phyloP scores from a whole-genome alignment of 352 stramenopile species.

The Pythium pyrilobum region DNA sequence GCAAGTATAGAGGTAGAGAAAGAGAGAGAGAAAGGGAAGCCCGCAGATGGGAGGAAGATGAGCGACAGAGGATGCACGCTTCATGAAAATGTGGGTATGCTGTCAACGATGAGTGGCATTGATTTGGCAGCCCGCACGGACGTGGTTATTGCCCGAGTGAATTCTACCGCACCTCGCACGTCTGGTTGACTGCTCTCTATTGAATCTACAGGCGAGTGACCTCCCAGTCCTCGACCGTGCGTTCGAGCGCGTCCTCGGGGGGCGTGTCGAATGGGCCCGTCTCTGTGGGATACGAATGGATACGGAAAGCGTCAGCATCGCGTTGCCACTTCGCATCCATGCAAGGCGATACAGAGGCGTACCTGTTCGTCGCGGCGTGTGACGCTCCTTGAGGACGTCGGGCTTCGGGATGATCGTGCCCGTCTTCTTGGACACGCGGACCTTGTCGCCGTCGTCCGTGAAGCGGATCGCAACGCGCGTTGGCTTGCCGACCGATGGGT shows the following conservation, averaged over 20 bases:
- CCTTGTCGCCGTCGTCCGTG: slow-evolving; percentile 92
- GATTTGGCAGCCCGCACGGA: no score
- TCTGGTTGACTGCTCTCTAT: no score
- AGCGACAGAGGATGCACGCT: not conserved
- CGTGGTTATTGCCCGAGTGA: no score
- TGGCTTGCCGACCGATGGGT: slow-evolving; percentile 74
- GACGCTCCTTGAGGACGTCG: slow-evolving; percentile 85
- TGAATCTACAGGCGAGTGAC: slow-evolving; percentile 49
- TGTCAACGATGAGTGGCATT: no score
- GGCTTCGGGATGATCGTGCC: slow-evolving; percentile 95
- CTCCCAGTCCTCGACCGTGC: slow-evolving; percentile 75
- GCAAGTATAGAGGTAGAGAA: not conserved
- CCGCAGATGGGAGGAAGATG: not conserved
- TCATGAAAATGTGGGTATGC: no score
- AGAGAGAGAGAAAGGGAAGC: not conserved
- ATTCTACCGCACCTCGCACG: no score
- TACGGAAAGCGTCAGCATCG: not conserved
- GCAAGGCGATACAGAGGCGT: not conserved
- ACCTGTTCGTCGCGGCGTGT: slow-evolving; percentile 80
- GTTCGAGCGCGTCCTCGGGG: slow-evolving; percentile 74
- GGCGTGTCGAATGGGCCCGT: slow-evolving; percentile 76
- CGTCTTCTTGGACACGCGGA: slow-evolving; percentile 93
- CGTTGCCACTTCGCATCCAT: not conserved
- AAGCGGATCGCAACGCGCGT: slow-evolving; percentile 78
- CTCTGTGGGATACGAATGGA: slow-evolving; percentile 26